Evolutionary conservation across 2,329 filamentous ascomycete species (phyloP).

Genomic region (Diaporthe caulivora): DNA sequence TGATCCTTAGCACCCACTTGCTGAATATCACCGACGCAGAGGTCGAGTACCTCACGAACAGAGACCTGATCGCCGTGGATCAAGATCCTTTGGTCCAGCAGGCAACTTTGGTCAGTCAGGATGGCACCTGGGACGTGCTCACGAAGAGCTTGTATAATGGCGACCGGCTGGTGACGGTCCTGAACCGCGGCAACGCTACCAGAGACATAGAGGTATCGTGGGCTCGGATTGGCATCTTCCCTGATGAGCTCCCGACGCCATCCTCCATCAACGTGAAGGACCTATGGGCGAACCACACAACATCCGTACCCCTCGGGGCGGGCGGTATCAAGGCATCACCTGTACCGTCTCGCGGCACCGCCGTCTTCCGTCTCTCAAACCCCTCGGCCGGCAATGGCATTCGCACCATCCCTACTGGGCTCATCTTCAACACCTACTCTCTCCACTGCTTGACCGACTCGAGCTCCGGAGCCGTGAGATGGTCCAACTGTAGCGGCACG

Average conservation of each 20-base stretch:
- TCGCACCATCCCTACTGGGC: conserved; percentile 56
- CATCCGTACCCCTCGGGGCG: conserved; percentile 43
- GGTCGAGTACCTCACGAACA: conserved; percentile 53
- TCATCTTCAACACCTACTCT: conserved; percentile 63
- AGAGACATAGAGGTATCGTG: conserved; percentile 49
- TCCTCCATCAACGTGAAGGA: conserved; percentile 52
- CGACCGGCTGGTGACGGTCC: conserved; percentile 59
- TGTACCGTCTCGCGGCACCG: conserved; percentile 55
- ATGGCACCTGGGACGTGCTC: conserved; percentile 57
- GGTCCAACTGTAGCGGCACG: conserved; percentile 52
- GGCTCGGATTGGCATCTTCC: conserved; percentile 52
- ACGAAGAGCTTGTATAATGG: conserved; percentile 60
- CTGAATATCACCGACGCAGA: conserved; percentile 51
- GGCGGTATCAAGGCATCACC: conserved; percentile 43
- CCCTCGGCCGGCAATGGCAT: conserved; percentile 42
- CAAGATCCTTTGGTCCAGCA: conserved; percentile 58
- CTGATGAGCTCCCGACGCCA: conserved; percentile 43
- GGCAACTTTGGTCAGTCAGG: conserved; percentile 60
- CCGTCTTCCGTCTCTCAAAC: conserved; percentile 56
- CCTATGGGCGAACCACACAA: conserved; percentile 55
- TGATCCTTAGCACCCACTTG: conserved; percentile 55
- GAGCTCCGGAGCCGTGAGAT: conserved; percentile 46
- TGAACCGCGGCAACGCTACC: conserved; percentile 55
- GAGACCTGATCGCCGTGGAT: conserved; percentile 56
- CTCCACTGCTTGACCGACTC: conserved; percentile 56